Conservation (phyloP, 192 early-diverging fungal genomes). For the Gonapodya prolifera region DNA sequence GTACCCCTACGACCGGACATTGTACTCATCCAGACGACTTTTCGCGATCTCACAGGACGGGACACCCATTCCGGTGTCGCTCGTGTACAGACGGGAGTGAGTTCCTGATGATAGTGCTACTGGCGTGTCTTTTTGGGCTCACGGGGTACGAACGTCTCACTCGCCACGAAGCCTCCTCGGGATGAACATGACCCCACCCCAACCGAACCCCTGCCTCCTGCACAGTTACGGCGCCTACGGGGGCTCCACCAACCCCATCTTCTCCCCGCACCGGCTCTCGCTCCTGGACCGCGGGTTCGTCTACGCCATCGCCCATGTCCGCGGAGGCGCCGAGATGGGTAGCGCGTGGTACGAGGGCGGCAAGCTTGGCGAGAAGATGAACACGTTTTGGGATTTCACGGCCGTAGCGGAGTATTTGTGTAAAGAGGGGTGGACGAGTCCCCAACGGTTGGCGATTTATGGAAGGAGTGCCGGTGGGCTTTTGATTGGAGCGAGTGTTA, state of each 20-base stretch:
- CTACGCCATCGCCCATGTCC: conserved; percentile 68
- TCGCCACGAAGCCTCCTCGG: too few relatives aligned
- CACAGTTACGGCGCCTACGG: conserved; percentile 78
- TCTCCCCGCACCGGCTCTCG: conserved; percentile 60
- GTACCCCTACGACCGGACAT: conserved; percentile 12
- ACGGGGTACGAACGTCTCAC: too few relatives aligned
- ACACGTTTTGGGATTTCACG: conserved; percentile 60
- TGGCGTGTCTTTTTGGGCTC: too few relatives aligned
- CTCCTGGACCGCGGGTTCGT: conserved; percentile 68
- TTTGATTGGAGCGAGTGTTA: too few relatives aligned
- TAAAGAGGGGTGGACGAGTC: too few relatives aligned
- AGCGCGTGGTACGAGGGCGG: conserved; percentile 66
- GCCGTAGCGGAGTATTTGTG: conserved; percentile 48
- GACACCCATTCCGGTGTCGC: conserved; percentile 17
- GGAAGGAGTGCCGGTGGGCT: too few relatives aligned
- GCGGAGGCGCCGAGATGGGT: conserved; percentile 70
- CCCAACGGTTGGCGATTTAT: too few relatives aligned
- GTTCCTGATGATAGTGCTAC: too few relatives aligned
- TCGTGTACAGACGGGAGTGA: conserved; percentile 21
- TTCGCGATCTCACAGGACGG: conserved; percentile 17
- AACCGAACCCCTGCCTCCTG: conserved; percentile 36
- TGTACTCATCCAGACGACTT: conserved; percentile 13
- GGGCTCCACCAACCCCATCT: conserved; percentile 57
- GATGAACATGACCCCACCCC: conserved; percentile 5
- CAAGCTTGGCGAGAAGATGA: conserved; percentile 53